phyloP scores from a whole-genome alignment of 2,329 filamentous ascomycete genomes.

The Talaromyces islandicus region DNA sequence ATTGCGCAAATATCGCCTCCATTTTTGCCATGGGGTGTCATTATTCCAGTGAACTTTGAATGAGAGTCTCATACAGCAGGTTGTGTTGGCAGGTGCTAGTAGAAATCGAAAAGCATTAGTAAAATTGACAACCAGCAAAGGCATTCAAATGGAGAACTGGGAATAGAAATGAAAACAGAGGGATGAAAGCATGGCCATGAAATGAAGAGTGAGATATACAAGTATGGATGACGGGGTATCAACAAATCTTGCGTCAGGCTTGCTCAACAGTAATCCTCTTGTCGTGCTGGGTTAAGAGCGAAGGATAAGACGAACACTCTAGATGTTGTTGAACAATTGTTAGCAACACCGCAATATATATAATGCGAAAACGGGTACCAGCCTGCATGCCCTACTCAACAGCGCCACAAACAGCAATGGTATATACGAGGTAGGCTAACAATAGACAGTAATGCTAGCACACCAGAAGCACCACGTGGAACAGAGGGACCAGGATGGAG shows the following conservation, averaged over 20 bases:
- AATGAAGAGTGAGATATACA: too few relatives aligned
- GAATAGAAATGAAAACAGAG: neutral
- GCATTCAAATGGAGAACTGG: neutral
- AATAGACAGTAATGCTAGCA: neutral
- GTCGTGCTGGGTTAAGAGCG: neutral
- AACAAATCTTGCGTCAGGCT: neutral
- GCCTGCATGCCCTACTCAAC: neutral
- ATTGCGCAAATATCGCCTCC: conserved; percentile 61
- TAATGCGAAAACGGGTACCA: neutral
- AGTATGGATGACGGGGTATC: neutral
- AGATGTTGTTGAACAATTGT: neutral
- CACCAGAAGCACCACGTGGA: neutral
- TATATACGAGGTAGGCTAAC: neutral
- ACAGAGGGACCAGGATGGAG: neutral
- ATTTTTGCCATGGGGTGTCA: conserved; percentile 28
- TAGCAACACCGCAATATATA: neutral
- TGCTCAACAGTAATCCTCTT: neutral
- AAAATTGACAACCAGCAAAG: neutral
- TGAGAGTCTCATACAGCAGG: neutral
- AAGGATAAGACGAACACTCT: neutral
- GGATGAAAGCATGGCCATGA: neutral
- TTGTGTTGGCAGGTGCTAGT: neutral
- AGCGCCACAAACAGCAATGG: neutral
- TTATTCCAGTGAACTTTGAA: neutral
- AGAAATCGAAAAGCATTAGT: neutral